These are phyloP conservation scores for Ganoderma lingzhi DNA, from an alignment of 1,284 basidiomycete genomes.

Conservation along the genomic window DNA sequence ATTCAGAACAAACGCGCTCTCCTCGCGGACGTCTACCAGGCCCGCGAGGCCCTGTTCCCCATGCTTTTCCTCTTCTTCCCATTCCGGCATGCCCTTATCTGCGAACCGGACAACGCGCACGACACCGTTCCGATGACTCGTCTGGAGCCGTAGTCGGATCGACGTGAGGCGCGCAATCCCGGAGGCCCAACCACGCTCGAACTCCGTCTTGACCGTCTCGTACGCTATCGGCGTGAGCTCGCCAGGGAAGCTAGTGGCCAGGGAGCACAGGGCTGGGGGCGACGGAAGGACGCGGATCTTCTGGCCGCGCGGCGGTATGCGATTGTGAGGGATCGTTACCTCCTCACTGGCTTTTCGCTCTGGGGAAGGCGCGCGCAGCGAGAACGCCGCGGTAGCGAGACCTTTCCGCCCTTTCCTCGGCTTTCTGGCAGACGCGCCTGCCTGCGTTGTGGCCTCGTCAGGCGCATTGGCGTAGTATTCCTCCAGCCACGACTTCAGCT, in stretches of 20 bases:
- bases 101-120: slow-evolving; percentile 46
- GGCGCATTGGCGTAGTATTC: slow-evolving; percentile 24
- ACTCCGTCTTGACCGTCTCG: slow-evolving; percentile 52
- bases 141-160: slow-evolving; percentile 50
- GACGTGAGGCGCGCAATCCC: slow-evolving; percentile 57
- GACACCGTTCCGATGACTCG: slow-evolving; percentile 56
- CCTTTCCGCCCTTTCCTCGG: slow-evolving; percentile 55
- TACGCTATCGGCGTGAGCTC: slow-evolving; percentile 44
- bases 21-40: slow-evolving; percentile 52
- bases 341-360: slow-evolving; percentile 14
- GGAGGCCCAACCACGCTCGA: slow-evolving; percentile 66
- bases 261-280: slow-evolving; percentile 46
- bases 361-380: slow-evolving; percentile 49
- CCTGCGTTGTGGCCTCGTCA: slow-evolving; percentile 9
- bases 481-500: slow-evolving; percentile 60
- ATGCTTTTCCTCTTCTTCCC: slow-evolving; percentile 39
- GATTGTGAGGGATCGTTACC: slow-evolving; percentile 23
- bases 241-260: slow-evolving; percentile 50
- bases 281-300: slow-evolving; percentile 55
- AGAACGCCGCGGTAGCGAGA: slow-evolving; percentile 63
- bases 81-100: slow-evolving; percentile 23
- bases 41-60: slow-evolving; percentile 55
- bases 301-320: slow-evolving; percentile 29
- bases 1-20: slow-evolving; percentile 42
- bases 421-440: slow-evolving; percentile 25